phyloP scores from a whole-genome alignment of 2,329 filamentous ascomycete species.

The Colletotrichum viniferum region DNA sequence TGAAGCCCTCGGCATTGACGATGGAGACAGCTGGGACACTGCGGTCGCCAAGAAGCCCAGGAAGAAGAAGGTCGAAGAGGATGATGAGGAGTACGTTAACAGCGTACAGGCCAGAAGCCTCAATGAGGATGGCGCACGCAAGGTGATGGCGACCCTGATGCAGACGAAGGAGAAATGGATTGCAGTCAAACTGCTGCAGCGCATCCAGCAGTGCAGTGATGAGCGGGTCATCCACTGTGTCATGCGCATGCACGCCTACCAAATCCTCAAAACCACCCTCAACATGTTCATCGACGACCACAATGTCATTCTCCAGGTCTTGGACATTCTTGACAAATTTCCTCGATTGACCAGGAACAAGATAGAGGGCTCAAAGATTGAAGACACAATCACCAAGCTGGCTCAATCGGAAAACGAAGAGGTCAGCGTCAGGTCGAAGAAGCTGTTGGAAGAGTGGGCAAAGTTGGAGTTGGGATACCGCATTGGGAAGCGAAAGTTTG shows the following conservation, averaged over 20 bases:
- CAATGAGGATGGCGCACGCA: slow-evolving; percentile 83
- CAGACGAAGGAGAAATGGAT: slow-evolving; percentile 99
- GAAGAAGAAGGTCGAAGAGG: slow-evolving; percentile 90
- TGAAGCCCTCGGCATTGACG: slow-evolving; percentile 94
- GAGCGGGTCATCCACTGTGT: slow-evolving; percentile 87
- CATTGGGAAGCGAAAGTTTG: slow-evolving; percentile 88
- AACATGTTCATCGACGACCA: slow-evolving; percentile 86
- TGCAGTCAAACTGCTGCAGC: slow-evolving; percentile 88
- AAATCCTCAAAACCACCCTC: slow-evolving; percentile 87
- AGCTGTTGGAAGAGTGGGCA: slow-evolving; percentile 83
- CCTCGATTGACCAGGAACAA: slow-evolving; percentile 95
- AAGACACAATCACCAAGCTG: slow-evolving; percentile 76
- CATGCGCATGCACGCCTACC: slow-evolving; percentile 96
- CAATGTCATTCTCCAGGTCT: slow-evolving; percentile 86
- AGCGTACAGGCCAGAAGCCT: slow-evolving; percentile 81
- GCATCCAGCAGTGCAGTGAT: slow-evolving; percentile 86
- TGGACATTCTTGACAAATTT: slow-evolving; percentile 87
- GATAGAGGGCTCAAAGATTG: slow-evolving; percentile 95
- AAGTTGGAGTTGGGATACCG: slow-evolving; percentile 90
- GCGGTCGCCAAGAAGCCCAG: slow-evolving; percentile 86
- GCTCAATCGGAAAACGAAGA: slow-evolving; percentile 72
- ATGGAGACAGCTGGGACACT: slow-evolving; percentile 90
- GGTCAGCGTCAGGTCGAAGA: slow-evolving; percentile 73
- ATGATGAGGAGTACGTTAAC: slow-evolving; percentile 95
- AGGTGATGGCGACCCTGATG: slow-evolving; percentile 95